Percentiles rank a stretch among this genome's conserved stretches.
phyloP scores from a whole-genome alignment of 2,329 filamentous ascomycete genomes.

The Corynespora cassiicola region DNA sequence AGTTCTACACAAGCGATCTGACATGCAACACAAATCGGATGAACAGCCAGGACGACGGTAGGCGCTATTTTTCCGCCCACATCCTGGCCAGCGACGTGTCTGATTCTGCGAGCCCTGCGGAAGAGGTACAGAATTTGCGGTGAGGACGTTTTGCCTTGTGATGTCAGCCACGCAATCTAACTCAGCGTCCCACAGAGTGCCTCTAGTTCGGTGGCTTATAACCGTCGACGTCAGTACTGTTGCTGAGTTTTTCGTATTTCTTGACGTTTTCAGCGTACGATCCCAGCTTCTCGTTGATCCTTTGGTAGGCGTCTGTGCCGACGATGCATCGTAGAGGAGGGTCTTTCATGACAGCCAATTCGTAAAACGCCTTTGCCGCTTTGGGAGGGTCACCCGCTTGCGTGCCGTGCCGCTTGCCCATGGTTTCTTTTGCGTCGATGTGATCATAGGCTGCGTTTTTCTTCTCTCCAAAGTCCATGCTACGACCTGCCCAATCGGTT shows the following conservation, averaged over 20 bases:
- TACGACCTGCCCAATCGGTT: conserved; percentile 54
- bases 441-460: conserved; percentile 57
- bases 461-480: conserved; percentile 55
- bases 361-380: conserved; percentile 60
- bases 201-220: conserved; percentile 36
- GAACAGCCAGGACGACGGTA: too few species aligned
- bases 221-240: conserved; percentile 56
- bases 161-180: neutral
- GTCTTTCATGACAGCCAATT: conserved; percentile 60
- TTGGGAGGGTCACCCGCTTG: conserved; percentile 60
- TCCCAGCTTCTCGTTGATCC: conserved; percentile 59
- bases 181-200: neutral
- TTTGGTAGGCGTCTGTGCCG: conserved; percentile 60
- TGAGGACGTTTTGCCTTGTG: conserved; percentile 10
- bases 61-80: too few species aligned
- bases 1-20: too few species aligned
- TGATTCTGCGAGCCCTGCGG: too few species aligned
- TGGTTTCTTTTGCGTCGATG: conserved; percentile 51
- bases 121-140: too few species aligned
- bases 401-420: conserved; percentile 49
- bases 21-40: too few species aligned
- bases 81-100: too few species aligned
- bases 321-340: conserved; percentile 61
- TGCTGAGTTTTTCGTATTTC: conserved; percentile 58
- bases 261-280: conserved; percentile 56